Evolutionary conservation across 2,329 filamentous ascomycete species (phyloP), one percentile per base, ranked within the genome.

Genomic region (Didymosphaeria variabile): DNA sequence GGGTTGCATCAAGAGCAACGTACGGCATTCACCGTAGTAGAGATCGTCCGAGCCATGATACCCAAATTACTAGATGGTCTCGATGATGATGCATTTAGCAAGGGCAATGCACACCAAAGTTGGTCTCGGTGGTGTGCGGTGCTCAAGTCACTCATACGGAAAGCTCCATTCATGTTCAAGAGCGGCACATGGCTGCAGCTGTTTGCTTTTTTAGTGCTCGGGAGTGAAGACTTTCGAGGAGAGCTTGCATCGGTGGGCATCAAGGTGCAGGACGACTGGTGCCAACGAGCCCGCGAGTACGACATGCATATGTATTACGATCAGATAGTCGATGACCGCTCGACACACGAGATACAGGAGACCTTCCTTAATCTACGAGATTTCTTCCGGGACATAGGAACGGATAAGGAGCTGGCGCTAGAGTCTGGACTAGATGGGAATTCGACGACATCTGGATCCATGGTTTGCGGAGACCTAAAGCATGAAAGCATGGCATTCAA

Each of bases 281-380:
- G 42, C 4, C 36, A 40, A 1, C 49, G 60, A 38, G 52, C 56
- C 5, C 34, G 57, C 2, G 60, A 59, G 32, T 62, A 62, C 26
- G 52, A 49, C 19, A 62, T 62, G 40, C 56, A 62, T 17, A 59
- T 62, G 60, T 62, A 56, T 26, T 62, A 62, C 12, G 60, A 62
- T 47, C 32, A 23, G 3, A 54, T 62, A n/a, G 46, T 59, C 3
- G 60, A 62, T 29, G 46, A 62, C 36, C 45, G 60, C 5, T 32
- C 60, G 6, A 55, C 51, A 13, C 60, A 62, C 29, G 60, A 62
- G 23, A 62, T 62, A 29, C 60, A 59, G 21, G 60, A 62, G 34
- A 62, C 60, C 12, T 62, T 59, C 26, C 47, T 62, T 26, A 26
- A 55, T 26, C 34, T 62, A 21, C 44, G 60, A 38, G 60, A 62